Evolutionary conservation across 176 grass and related monocot genomes (phyloP), one percentile per base, ranked within the genome.

Genomic region (Oryza officinalis): DNA sequence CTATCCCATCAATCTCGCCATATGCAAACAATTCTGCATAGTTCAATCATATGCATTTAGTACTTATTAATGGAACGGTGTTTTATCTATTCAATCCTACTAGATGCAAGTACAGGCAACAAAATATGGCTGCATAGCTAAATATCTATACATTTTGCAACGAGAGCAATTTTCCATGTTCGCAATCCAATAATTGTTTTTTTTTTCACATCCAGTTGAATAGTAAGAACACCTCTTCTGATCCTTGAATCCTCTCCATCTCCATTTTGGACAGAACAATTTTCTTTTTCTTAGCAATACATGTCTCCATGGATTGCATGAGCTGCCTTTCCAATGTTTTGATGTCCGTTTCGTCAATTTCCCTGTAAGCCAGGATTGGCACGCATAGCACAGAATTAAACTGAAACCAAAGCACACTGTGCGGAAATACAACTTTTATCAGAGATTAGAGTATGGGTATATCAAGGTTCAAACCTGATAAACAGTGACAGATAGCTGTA

Each of bases 181-280:
- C 38, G 27, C 49, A 30, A 57, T 17, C 26, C 57, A 61, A 74
- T 47, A 74, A 63, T 30, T 23, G 27, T n/a, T 2, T n/a, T 60
- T 4, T 61, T 23, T 60, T 25, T 25, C n/a, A 25, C 2, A 61
- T 61, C 57, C n/a, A 25, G 2, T 61, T 2, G 7, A 57, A 28
- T 75, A 87, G 76, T 77, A 85, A 72, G 50, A 54, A 57, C 71
- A 91, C 96, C 96, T 94, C 93, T 67, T 99, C 96, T 78, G 96
- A 99, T 84, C 93, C 93, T 47, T 96, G 96, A 77, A 99, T 94
- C 69, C 87, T 87, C 75, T 96, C 96, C 96, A 99, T 99, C 89
- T 99, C 96, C 79, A 96, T 96, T 86, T 89, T 88, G 60, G 93
- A 96, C 65, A 99, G 80, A 90, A 94, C 92, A 86, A 96, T 99